Evolutionary conservation across 139 green algal genomes (phyloP).

Genomic region (Astrephomene gubernaculifera): DNA sequence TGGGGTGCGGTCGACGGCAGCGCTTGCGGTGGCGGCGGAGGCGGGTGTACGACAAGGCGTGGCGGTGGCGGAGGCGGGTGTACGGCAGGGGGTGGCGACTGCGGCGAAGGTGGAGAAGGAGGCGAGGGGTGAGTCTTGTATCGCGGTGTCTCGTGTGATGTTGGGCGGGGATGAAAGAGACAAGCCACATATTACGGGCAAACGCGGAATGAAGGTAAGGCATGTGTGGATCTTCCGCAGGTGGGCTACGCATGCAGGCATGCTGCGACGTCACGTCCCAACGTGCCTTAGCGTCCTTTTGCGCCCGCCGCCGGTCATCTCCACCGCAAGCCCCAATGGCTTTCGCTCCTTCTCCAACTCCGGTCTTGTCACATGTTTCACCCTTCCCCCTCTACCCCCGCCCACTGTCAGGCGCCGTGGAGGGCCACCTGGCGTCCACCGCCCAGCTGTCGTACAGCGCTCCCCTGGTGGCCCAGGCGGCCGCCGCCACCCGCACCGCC

Average conservation of each 20-base stretch:
- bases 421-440: background rate
- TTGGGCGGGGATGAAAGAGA: too few species aligned
- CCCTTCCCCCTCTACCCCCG: background rate
- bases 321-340: background rate
- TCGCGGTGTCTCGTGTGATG: background rate
- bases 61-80: background rate
- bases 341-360: background rate
- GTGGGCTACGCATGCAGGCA: too few species aligned
- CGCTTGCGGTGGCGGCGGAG: constrained; percentile 24
- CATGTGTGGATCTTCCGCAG: background rate
- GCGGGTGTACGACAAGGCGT: constrained; percentile 12
- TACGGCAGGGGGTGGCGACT: background rate
- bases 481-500: background rate
- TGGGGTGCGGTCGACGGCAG: constrained; percentile 26
- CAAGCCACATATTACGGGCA: too few species aligned
- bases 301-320: too few species aligned
- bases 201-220: too few species aligned
- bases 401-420: background rate
- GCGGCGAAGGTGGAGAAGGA: background rate
- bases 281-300: too few species aligned
- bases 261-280: too few species aligned
- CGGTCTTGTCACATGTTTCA: background rate
- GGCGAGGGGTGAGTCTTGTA: background rate
- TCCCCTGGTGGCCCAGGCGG: constrained; percentile 24
- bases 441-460: constrained; percentile 11